phyloP scores from a whole-genome alignment of 805 yeast species.

The Millerozyma acaciae region DNA sequence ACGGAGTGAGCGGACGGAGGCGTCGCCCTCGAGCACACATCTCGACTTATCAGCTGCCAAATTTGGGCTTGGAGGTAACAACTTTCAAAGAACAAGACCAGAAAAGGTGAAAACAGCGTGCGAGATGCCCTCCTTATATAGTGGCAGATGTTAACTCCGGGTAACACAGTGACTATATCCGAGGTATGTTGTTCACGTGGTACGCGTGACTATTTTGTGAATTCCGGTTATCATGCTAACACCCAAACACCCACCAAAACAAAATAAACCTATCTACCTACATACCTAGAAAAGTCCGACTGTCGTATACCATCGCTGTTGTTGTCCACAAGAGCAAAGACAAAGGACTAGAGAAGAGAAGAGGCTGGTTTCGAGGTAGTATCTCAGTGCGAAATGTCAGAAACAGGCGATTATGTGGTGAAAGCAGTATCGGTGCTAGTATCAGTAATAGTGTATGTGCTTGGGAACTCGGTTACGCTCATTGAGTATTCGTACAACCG shows the following conservation, averaged over 20 bases:
- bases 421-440: constrained; percentile 8
- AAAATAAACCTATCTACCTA: too few relatives aligned
- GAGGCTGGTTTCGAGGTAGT: too few relatives aligned
- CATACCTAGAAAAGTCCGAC: too few relatives aligned
- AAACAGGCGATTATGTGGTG: constrained; percentile 10
- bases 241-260: too few relatives aligned
- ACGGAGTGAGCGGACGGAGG: constrained; percentile 15
- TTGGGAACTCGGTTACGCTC: constrained; percentile 11
- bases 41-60: constrained; percentile 24
- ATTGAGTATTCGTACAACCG: constrained; percentile 9
- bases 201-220: too few relatives aligned
- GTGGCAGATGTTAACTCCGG: constrained; percentile 11
- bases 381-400: too few relatives aligned
- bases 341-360: too few relatives aligned
- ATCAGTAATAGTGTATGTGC: constrained; percentile 10
- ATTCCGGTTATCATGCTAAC: too few relatives aligned
- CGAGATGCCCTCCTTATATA: constrained; percentile 6
- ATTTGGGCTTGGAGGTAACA: constrained; percentile 36
- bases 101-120: constrained; percentile 4
- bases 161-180: constrained; percentile 12
- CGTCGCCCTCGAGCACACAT: constrained; percentile 5
- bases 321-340: too few relatives aligned
- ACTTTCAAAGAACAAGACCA: constrained; percentile 31
- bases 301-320: too few relatives aligned
- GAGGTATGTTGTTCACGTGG: constrained; percentile 1